Base-by-base conservation (phyloP, 2,329 filamentous ascomycete genomes). In the Penicillium concentricum region DNA sequence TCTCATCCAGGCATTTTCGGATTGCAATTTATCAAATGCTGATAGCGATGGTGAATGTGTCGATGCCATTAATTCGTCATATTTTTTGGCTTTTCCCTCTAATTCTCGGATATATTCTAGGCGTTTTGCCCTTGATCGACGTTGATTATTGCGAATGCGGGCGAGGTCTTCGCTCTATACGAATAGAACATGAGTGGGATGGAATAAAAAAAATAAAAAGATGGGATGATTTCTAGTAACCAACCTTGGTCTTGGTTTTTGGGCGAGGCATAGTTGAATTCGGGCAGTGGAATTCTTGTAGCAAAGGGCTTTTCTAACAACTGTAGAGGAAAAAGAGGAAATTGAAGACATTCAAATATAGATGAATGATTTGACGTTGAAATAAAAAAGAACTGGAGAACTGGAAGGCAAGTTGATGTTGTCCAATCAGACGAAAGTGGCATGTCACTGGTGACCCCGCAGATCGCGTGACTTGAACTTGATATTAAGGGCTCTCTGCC, bases 81-180 rank as follows among this genome's bases (percentile, higher is more conserved):
- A 48, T 39, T 47, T 51, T 38, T 50, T 49, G 38, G 59, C 20
- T 59, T 47, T 57, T 62, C 58, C 26, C 59, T 58, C 43, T 60
- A 56, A 30, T 20, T 47, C 18, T 46, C 54, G 51, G 32, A 58
- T 42, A 44, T 54, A 58, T 34, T 54, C 56, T 20, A 49, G 18
- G 2, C 56, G 51, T 8, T 42, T 53, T 50, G 51, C 56, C 26
- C 56, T 58, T 34, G 51, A 58, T 34, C 45, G 45, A 10, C 43
- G 43, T 26, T 57, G 48, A 38, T 57, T 57, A 28, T 54, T 49
- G 41, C 56, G 51, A 44, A 54, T 58, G 3, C 56, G 56, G 28
- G 51, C 39, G 45, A 58, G 56, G 41, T 58, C 45, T 35, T 58
- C 56, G 45, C 44, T 55, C 56, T 54, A 35, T 4, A 39, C 4